Evolutionary conservation across 2,329 filamentous ascomycete species (phyloP).

Genomic region (Didymella keratinophila): DNA sequence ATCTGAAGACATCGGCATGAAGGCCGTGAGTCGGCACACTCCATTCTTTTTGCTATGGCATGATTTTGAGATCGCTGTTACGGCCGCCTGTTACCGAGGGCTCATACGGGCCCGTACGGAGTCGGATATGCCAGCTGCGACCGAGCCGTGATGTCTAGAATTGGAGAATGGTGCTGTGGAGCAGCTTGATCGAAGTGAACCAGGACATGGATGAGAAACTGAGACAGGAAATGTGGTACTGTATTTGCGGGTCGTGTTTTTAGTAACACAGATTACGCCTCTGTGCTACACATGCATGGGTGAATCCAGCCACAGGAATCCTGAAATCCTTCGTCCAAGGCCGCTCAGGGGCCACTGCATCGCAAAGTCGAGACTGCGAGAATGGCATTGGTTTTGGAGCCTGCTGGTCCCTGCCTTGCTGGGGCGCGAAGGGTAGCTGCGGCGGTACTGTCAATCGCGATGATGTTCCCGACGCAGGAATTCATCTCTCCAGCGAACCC

Average conservation of each 20-base stretch:
- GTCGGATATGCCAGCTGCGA: background rate
- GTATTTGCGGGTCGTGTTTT: slow-evolving; percentile 11
- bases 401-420: background rate
- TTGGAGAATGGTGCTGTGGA: slow-evolving; percentile 1
- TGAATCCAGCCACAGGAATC: slow-evolving; percentile 6
- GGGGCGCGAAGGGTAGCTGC: slow-evolving; percentile 7
- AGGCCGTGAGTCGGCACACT: background rate
- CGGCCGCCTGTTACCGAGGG: slow-evolving; percentile 2
- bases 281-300: slow-evolving; percentile 12
- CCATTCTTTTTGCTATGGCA: background rate
- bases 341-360: slow-evolving; percentile 12
- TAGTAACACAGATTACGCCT: slow-evolving; percentile 2
- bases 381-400: background rate
- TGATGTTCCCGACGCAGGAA: slow-evolving; percentile 7
- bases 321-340: background rate
- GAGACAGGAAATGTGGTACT: slow-evolving; percentile 18
- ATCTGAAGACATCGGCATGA: background rate
- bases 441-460: slow-evolving; percentile 6
- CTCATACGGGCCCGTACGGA: slow-evolving; percentile 6
- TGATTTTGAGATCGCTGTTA: slow-evolving; percentile 3
- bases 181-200: slow-evolving; percentile 7
- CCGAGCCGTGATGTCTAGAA: slow-evolving; percentile 6
- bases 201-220: background rate
- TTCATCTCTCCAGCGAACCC: slow-evolving; percentile 3
- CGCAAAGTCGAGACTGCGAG: slow-evolving; percentile 5